Evolutionary conservation across 768 basidiomycete genomes (phyloP).

Genomic region (Xanthoconium purpureum): DNA sequence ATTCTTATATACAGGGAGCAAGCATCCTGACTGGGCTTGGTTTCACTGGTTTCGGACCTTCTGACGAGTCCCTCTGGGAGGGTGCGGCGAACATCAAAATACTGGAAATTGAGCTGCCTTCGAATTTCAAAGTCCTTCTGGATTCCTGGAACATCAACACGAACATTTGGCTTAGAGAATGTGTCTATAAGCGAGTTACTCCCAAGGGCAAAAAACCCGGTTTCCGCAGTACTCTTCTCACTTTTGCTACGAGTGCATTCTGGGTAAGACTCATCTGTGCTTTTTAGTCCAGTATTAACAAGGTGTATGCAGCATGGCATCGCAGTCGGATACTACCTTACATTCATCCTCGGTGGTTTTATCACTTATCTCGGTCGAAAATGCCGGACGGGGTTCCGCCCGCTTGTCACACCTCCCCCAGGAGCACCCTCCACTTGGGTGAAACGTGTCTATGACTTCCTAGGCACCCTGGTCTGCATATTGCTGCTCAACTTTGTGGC

Average conservation of each 20-base stretch:
- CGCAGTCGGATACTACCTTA: conserved; percentile 85
- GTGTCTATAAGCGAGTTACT: conserved; percentile 94
- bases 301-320: conserved; percentile 72
- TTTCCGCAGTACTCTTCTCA: conserved; percentile 85
- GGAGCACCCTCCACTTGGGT: conserved; percentile 40
- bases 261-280: conserved; percentile 60
- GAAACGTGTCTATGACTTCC: conserved; percentile 63
- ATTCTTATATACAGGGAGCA: conserved; percentile 59
- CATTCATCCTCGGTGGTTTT: conserved; percentile 87
- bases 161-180: conserved; percentile 95
- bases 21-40: conserved; percentile 92
- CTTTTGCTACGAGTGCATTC: conserved; percentile 92
- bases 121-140: conserved; percentile 86
- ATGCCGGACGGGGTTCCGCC: conserved; percentile 75
- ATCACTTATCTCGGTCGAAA: conserved; percentile 77
- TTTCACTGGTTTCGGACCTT: conserved; percentile 75
- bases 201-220: conserved; percentile 93
- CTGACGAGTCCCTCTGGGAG: conserved; percentile 77
- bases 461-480: conserved; percentile 60
- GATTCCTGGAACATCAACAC: conserved; percentile 98
- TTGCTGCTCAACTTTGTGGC: conserved; percentile 78
- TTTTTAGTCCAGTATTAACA: conserved; percentile 2
- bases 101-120: conserved; percentile 73
- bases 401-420: conserved; percentile 63
- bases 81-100: conserved; percentile 88